Evolutionary conservation across 345 rosid species (phyloP), one percentile per base, ranked within the genome.

Genomic region (Cochlearia excelsa): DNA sequence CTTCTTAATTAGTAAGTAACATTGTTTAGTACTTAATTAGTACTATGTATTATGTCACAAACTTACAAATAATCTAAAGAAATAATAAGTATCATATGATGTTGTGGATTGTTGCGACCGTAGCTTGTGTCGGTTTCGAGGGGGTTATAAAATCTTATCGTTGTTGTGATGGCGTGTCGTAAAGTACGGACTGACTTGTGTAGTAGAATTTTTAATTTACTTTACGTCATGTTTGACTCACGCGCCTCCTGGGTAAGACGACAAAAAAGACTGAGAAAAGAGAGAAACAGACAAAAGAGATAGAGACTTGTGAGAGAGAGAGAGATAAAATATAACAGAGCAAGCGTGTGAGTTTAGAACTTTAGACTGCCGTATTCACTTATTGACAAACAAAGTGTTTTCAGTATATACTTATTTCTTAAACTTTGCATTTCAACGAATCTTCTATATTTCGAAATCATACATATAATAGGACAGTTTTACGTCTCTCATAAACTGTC

Each of bases 291-390:
- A 65, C 62, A 55, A 54, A 67, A 43, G 51, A 52, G 51, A 56
- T 51, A 40, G 61, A 41, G 56, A 64, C 65, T 49, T 16, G 23
- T 16, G 23, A 42, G 64, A 49, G 74, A 69, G 74, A 69, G 47
- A 49, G 54, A 49, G 34, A 54, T 39, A 6, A 54, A 44, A 4
- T 16, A 16, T 16, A 16, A 46, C 63, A 63, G 69, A 57, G 79
- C 83, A 75, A 79, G 79, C 82, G 85, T 80, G 85, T 72, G 70
- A 58, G 70, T 16, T 16, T 16, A 16, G 23, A 16, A 16, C 23
- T 65, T 70, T 63, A 69, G 65, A 63, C 65, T 71, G 46, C 35
- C 53, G 6, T 55, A 27, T 56, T 28, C 74, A 62, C 74, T 56
- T 56, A 29, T 28, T 41, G 64, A 69, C 74, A 57, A 56, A 16